These are phyloP conservation scores for Ichthyophthirius multifiliis DNA, from an alignment of 169 alveolate genomes.

Conservation along the genomic window DNA sequence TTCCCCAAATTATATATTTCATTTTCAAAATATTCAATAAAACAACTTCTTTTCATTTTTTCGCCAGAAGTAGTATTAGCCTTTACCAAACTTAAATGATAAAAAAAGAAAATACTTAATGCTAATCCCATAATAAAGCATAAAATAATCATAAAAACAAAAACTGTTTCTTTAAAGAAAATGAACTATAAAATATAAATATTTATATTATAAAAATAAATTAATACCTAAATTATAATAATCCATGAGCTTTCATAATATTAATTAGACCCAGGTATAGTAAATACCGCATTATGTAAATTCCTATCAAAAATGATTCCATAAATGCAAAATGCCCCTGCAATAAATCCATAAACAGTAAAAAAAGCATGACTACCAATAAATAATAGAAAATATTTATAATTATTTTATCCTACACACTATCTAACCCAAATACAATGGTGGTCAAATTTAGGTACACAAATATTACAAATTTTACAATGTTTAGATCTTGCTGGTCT, in stretches of 20 bases:
- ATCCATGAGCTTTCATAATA: conserved; percentile 21
- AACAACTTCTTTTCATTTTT: conserved; percentile 46
- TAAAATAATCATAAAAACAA: conserved; percentile 46
- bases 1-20: conserved; percentile 18
- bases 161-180: conserved; percentile 43
- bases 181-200: background rate
- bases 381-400: conserved; percentile 45
- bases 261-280: conserved; percentile 26
- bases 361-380: conserved; percentile 41
- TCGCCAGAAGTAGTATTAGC: conserved; percentile 46
- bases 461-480: conserved; percentile 66
- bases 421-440: conserved; percentile 73
- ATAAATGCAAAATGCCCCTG: conserved; percentile 30
- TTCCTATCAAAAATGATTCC: conserved; percentile 34
- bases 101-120: conserved; percentile 37
- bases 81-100: conserved; percentile 41
- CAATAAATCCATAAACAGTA: conserved; percentile 42
- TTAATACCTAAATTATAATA: conserved; percentile 10
- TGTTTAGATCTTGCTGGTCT: conserved; percentile 71
- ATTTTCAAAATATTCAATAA: conserved; percentile 15
- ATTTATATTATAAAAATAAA: background rate
- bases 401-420: conserved; percentile 61
- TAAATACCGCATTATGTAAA: conserved; percentile 31
- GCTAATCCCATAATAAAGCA: conserved; percentile 47
- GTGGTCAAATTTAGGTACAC: conserved; percentile 73